Conservation (phyloP, 441 rosid genomes). For the Pelargonium citronellum region DNA sequence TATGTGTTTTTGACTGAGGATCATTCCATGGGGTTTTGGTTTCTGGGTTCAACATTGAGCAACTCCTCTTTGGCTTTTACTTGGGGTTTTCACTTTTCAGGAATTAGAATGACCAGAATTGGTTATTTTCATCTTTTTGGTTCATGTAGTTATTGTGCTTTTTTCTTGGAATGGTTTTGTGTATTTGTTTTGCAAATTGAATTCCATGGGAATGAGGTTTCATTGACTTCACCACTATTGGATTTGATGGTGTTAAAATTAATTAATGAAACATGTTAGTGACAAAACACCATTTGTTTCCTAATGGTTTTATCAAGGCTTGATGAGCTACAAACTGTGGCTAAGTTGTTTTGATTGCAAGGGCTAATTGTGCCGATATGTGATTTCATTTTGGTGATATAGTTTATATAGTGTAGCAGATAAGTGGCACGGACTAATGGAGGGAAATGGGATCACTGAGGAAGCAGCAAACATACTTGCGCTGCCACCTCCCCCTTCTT, state of each 20-base stretch:
- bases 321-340: background rate
- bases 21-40: background rate
- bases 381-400: background rate
- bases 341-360: background rate
- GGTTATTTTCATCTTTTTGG: background rate
- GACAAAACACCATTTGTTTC: too few relatives aligned
- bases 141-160: background rate
- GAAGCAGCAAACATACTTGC: slow-evolving; percentile 21
- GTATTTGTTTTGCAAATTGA: background rate
- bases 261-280: background rate
- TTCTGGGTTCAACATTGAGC: slow-evolving; percentile 7
- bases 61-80: background rate
- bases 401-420: slow-evolving; percentile 5
- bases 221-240: background rate
- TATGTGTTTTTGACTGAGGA: background rate
- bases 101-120: background rate
- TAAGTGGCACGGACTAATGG: slow-evolving; percentile 28
- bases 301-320: background rate
- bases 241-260: background rate
- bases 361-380: background rate
- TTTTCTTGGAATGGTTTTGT: background rate
- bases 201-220: background rate
- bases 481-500: slow-evolving; percentile 33
- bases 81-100: background rate
- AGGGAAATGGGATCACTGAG: slow-evolving; percentile 29